Conservation (phyloP, 1,139 yeast species). For the Candida tunisiensis region DNA sequence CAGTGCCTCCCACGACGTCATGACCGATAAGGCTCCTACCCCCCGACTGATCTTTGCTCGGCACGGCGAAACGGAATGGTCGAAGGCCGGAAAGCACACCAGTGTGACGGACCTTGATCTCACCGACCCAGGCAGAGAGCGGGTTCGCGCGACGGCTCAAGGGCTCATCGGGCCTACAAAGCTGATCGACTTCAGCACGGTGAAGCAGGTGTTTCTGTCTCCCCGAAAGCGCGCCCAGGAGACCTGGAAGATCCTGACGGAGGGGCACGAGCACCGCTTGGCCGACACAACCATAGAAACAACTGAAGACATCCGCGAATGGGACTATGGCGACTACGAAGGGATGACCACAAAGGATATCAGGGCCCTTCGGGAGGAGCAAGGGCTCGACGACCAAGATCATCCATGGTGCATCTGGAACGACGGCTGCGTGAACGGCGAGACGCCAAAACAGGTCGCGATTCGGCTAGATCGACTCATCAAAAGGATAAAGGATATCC, state of each 20-base stretch:
- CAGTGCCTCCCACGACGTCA: too few relatives aligned
- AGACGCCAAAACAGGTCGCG: slow-evolving; percentile 44
- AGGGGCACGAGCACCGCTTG: slow-evolving; percentile 27
- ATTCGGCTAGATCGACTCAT: slow-evolving; percentile 57
- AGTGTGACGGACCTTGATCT: slow-evolving; percentile 68
- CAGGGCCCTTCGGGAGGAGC: slow-evolving; percentile 33
- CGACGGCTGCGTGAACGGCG: slow-evolving; percentile 91
- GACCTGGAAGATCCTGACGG: slow-evolving; percentile 42
- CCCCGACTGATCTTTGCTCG: not conserved
- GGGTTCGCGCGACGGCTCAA: slow-evolving; percentile 60
- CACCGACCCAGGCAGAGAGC: slow-evolving; percentile 61
- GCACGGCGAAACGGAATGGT: slow-evolving; percentile 81
- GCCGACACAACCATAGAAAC: slow-evolving; percentile 6
- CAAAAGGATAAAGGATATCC: slow-evolving; percentile 42
- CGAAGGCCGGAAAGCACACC: slow-evolving; percentile 82
- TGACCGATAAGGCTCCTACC: not conserved
- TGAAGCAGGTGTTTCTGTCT: slow-evolving; percentile 54
- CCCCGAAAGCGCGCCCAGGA: slow-evolving; percentile 70
- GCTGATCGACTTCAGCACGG: slow-evolving; percentile 43
- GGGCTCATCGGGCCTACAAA: slow-evolving; percentile 44
- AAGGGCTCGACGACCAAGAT: slow-evolving; percentile 37
- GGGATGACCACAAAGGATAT: slow-evolving; percentile 62
- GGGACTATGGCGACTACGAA: slow-evolving; percentile 96
- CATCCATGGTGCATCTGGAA: slow-evolving; percentile 73
- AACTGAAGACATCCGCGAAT: slow-evolving; percentile 63